These are phyloP conservation scores for Ceratorhiza oryzae-sativae DNA, from an alignment of 1,284 basidiomycete species.

Conservation along the genomic window DNA sequence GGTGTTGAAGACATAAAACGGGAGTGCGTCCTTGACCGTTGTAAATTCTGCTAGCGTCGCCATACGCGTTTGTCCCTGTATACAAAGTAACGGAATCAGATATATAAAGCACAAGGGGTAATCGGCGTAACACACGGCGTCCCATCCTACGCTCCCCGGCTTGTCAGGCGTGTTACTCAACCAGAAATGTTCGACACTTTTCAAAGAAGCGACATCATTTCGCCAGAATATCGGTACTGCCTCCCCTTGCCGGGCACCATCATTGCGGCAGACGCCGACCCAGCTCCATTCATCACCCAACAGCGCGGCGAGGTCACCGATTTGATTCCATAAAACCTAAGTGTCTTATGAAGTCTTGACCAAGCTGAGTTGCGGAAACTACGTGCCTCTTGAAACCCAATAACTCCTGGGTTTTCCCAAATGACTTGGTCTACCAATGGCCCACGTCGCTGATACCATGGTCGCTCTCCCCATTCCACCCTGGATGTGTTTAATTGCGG, in stretches of 20 bases:
- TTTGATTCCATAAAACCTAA: constrained; percentile 31
- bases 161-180: constrained; percentile 24
- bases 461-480: constrained; percentile 32
- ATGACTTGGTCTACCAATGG: constrained; percentile 29
- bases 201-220: constrained; percentile 20
- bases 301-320: constrained; percentile 15
- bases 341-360: neutral
- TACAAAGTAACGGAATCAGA: too few species aligned
- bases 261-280: constrained; percentile 25
- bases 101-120: neutral
- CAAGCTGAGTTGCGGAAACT: neutral
- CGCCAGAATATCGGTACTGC: constrained; percentile 36
- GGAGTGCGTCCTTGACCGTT: neutral
- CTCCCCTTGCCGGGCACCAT: constrained; percentile 24
- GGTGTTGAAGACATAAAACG: constrained; percentile 33
- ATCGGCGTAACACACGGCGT: constrained; percentile 7
- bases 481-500: neutral
- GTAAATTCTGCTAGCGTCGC: constrained; percentile 30
- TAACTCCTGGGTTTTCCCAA: constrained; percentile 29
- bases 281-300: constrained; percentile 31
- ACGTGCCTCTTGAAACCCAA: constrained; percentile 34
- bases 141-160: constrained; percentile 36
- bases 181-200: constrained; percentile 34
- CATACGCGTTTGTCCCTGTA: constrained; percentile 35
- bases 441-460: constrained; percentile 30